Base-by-base conservation (phyloP, 352 stramenopile genomes). In the Blastocystis sp. region DNA sequence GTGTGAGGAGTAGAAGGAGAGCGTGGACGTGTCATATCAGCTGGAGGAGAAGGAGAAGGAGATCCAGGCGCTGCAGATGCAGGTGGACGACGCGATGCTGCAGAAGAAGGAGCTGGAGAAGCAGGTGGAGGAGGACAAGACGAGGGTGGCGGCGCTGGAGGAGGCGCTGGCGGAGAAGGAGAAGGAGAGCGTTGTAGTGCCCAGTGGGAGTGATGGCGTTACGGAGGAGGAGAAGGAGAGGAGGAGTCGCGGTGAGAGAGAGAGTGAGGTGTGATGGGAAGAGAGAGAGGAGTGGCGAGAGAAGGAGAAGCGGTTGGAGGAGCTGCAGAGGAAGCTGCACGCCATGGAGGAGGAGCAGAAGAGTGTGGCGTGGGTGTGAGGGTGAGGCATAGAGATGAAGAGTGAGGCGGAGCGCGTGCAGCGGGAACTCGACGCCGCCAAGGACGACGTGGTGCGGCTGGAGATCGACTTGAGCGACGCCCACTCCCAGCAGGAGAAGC, bases 401-500 rank as follows among this genome's bases (percentile, higher is more conserved):
- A 84, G 52, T 9, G 17, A 43, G 17, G 9, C 34, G 19, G 60
- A 45, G 41, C 14, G 1, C 11, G 17, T 60, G 19, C 28, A 67
- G 1, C 4, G 48, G 40, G 74, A 84, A 53, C 45, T 56, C 2
- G 17, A 84, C 17, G 38, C 56, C 17, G 41, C 21, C 19, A 84
- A 69, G 34, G 60, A 84, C 43, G 74, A 84, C n/a, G 48, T 45
- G 11, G n/a, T 64, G 4, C 48, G 66, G 40, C 43, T 84, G 48
- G 74, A 84, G 52, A 69, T 84, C 38, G 60, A 52, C 34, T 48
- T 84, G 74, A 84, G 74, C 69, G 74, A 84, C 66, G 41, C 34
- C 0, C 52, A 21, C 10, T 52, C 74, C n/a, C 21, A 61, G 19
- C 11, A 67, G 61, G 5, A 69, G 53, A 84, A 84, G 61, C 34